Percentiles rank a stretch among this genome's conserved stretches.
Conservation (phyloP, 2,329 filamentous ascomycete genomes). For the Alternaria sp. region DNA sequence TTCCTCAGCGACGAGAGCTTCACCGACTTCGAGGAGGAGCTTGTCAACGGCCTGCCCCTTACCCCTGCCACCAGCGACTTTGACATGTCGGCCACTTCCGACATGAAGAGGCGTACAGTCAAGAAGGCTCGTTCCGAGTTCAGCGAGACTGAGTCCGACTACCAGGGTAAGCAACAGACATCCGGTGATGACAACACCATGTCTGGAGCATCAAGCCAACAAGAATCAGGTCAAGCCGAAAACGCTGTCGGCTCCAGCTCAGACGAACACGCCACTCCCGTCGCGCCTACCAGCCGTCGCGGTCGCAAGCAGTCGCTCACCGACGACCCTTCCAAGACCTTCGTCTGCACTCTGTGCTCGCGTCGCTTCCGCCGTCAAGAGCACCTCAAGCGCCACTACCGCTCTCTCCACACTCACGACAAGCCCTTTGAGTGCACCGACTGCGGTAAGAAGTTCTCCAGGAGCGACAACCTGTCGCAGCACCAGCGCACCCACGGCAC, state of each 20-base stretch:
- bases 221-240: conserved; percentile 47
- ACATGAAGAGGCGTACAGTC: conserved; percentile 34
- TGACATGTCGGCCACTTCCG: conserved; percentile 30
- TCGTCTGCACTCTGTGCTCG: conserved; percentile 94
- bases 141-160: conserved; percentile 47
- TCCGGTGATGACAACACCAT: conserved; percentile 41
- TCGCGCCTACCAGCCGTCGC: conserved; percentile 74
- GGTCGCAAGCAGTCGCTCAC: conserved; percentile 98
- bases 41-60: conserved; percentile 65
- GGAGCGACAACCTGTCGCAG: conserved; percentile 95
- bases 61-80: conserved; percentile 65
- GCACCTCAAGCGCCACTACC: conserved; percentile 97
- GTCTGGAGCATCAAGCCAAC: conserved; percentile 47
- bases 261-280: conserved; percentile 45
- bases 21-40: conserved; percentile 75
- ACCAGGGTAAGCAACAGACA: conserved; percentile 42
- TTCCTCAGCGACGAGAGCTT: conserved; percentile 79
- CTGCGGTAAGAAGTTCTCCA: conserved; percentile 99
- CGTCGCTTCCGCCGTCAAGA: conserved; percentile 98
- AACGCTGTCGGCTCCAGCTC: conserved; percentile 56
- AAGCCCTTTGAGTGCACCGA: conserved; percentile 98
- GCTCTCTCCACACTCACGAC: conserved; percentile 96
- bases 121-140: conserved; percentile 39
- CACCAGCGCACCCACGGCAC: conserved; percentile 92
- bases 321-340: conserved; percentile 97